These are phyloP conservation scores for Cryptococcus sp. DNA, from an alignment of 1,284 basidiomycete genomes.

Conservation along the genomic window DNA sequence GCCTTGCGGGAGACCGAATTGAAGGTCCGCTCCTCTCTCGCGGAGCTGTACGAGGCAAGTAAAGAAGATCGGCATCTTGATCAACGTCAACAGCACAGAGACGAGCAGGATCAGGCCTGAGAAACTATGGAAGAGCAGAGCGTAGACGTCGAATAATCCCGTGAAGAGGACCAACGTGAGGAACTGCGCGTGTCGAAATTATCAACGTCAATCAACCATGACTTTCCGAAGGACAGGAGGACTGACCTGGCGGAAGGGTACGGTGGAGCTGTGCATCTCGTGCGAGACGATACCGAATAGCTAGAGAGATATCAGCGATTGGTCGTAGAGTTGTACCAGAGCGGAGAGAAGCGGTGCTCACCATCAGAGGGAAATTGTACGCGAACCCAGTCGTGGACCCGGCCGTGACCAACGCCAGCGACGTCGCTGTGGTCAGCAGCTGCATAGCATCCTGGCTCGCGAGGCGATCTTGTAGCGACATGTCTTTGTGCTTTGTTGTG, in stretches of 20 bases:
- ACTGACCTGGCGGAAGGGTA: conserved; percentile 31
- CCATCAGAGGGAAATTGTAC: conserved; percentile 49
- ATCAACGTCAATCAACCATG: not conserved
- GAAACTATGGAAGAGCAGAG: conserved; percentile 15
- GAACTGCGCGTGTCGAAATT: conserved; percentile 25
- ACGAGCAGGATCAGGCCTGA: conserved; percentile 22
- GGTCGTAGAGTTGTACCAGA: not conserved
- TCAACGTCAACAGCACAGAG: conserved; percentile 24
- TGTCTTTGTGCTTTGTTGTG: conserved; percentile 9
- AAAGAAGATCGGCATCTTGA: conserved; percentile 44
- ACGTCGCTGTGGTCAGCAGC: conserved; percentile 36
- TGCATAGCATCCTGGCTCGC: conserved; percentile 34
- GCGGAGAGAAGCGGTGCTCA: conserved; percentile 17
- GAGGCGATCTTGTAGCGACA: conserved; percentile 43
- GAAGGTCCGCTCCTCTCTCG: conserved; percentile 42
- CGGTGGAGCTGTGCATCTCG: conserved; percentile 34
- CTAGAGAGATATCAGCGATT: conserved; percentile 21
- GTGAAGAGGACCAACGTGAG: conserved; percentile 34
- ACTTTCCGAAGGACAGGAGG: not conserved
- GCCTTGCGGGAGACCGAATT: conserved; percentile 16
- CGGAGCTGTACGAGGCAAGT: conserved; percentile 32
- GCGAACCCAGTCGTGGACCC: conserved; percentile 17
- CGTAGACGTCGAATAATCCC: conserved; percentile 34
- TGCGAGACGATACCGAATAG: conserved; percentile 44
- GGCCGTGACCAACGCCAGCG: conserved; percentile 34